Evolutionary conservation across 805 yeast species (phyloP), one percentile per base, ranked within the genome.

Genomic region (Sugiyamaella smithiae): DNA sequence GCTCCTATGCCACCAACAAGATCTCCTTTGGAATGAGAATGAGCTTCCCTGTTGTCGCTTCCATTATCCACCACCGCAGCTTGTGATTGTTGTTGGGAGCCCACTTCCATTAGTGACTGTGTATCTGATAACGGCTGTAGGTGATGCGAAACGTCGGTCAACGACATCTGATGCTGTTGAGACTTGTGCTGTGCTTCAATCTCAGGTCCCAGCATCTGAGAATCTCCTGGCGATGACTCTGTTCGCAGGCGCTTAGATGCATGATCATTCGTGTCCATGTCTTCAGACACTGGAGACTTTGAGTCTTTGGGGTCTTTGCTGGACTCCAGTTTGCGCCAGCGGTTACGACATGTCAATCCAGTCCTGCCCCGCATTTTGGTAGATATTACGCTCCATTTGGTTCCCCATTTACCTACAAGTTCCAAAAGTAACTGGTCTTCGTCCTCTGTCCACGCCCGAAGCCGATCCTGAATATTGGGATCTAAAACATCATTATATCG

Each of bases 351-450:
- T 0, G 96, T 88, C 49, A 90, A 74, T 53, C 93, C 82, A 4
- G 97, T 95, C 48, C 98, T 71, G 40, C 90, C 84, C 35, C 77
- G 75, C 74, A 90, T 78, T 42, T 80, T 82, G 37, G 68, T 61
- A 1, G 95, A 80, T 1, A 90, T 85, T 1, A 84, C 79, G 58
- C 93, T 77, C 98, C 98, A 90, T 62, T 85, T 84, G 0, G 97
- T 87, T 26, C 97, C 97, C 62, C 81, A 78, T 32, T 66, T 64
- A 58, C 81, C 80, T 19, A 88, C 90, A 57, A 80, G 75, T 40
- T 74, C 72, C n/a, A 88, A 79, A 46, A 90, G 69, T 50, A 69
- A 66, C 33, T 85, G 66, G 63, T 90, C 97, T 63, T 90, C 97
- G 7, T 80, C 86, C 24, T 74, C 59, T 1, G 80, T 70, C 98